These are phyloP conservation scores for Tuber indicum DNA, from an alignment of 495 filamentous ascomycete genomes.

Conservation along the genomic window DNA sequence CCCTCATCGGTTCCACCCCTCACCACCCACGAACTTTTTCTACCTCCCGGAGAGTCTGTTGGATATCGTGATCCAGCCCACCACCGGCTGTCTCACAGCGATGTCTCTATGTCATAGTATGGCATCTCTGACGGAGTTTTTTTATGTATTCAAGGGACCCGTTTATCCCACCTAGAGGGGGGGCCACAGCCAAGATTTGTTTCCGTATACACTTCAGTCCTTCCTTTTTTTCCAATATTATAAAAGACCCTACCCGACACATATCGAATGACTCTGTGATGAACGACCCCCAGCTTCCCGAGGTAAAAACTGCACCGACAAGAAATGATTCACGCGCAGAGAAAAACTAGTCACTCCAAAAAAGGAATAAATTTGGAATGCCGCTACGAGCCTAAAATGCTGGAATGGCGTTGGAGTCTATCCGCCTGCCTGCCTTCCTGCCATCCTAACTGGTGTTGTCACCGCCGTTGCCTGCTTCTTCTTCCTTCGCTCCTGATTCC, in stretches of 20 bases:
- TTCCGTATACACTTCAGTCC: no score
- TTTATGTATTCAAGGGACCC: not conserved
- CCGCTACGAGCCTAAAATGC: not conserved
- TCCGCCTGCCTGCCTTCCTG: not conserved
- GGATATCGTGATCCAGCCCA: not conserved
- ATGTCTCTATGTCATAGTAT: not conserved
- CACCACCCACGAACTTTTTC: not conserved
- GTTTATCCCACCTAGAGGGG: not conserved
- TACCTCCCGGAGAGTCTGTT: not conserved
- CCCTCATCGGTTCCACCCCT: not conserved
- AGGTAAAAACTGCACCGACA: no score
- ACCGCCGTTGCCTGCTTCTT: not conserved
- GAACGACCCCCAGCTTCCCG: no score
- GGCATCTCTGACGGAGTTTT: not conserved
- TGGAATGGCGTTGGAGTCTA: not conserved
- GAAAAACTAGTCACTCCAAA: no score
- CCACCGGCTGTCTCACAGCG: not conserved
- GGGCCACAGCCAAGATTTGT: no score
- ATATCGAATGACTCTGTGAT: not conserved
- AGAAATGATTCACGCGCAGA: no score
- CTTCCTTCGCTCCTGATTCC: not conserved
- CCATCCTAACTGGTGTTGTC: not conserved
- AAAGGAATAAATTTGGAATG: not conserved
- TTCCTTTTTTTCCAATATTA: no score
- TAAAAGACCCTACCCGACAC: not conserved